Conservation (phyloP, 345 rosid species). For the Populus euphratica region DNA sequence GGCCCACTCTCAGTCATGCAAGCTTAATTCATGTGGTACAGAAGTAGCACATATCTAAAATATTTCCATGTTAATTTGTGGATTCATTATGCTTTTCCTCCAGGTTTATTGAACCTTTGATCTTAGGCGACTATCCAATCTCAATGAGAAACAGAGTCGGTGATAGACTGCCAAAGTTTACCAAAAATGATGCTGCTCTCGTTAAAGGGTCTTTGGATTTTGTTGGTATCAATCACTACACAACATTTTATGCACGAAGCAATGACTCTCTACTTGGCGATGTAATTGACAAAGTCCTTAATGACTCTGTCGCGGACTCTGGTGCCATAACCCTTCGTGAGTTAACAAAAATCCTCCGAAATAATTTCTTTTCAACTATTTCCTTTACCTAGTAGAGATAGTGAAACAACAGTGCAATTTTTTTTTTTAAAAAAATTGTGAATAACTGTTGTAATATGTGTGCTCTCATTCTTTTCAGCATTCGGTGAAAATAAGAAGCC, state of each 20-base stretch:
- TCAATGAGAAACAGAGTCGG: slow-evolving; percentile 81
- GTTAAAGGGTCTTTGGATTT: slow-evolving; percentile 83
- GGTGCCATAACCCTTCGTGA: slow-evolving; percentile 79
- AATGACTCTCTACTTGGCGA: slow-evolving; percentile 17
- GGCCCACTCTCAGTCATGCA: too few relatives aligned
- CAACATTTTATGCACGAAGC: slow-evolving; percentile 63
- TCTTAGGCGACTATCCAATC: slow-evolving; percentile 81
- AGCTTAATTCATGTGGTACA: background rate
- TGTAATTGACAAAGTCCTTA: slow-evolving; percentile 39
- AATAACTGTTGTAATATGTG: background rate
- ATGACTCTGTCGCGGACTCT: slow-evolving; percentile 73
- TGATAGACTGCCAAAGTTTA: slow-evolving; percentile 64
- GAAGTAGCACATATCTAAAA: background rate
- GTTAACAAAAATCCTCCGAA: slow-evolving; percentile 6
- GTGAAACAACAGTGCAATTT: background rate
- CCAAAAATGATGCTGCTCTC: slow-evolving; percentile 50
- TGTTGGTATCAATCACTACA: slow-evolving; percentile 93
- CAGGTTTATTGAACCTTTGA: slow-evolving; percentile 89
- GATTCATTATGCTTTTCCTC: background rate
- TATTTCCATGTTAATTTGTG: background rate
- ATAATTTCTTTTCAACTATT: background rate
- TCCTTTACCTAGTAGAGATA: background rate
- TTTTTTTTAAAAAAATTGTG: background rate
- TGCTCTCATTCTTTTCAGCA: slow-evolving; percentile 46
- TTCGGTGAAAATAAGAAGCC: slow-evolving; percentile 38